Percentiles rank a stretch among this genome's conserved stretches.
Evolutionary conservation across 2,329 filamentous ascomycete genomes (phyloP).

Genomic region (Talaromyces sp.): DNA sequence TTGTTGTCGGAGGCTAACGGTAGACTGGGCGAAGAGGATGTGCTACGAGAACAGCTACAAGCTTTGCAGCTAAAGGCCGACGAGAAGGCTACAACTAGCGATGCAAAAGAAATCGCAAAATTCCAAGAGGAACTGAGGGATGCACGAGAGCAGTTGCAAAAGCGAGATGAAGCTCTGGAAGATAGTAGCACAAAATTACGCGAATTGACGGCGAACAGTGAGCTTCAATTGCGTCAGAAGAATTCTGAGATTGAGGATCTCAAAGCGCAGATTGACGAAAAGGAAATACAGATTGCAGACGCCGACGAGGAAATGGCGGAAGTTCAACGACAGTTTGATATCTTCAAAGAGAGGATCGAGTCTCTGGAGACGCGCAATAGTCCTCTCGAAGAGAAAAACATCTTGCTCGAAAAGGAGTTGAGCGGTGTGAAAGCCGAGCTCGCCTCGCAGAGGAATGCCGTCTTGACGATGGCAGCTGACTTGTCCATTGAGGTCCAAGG

Average conservation of each 20-base stretch:
- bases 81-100: constrained; percentile 22
- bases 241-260: constrained; percentile 37
- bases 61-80: constrained; percentile 28
- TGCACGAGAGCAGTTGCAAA: constrained; percentile 33
- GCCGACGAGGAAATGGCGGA: constrained; percentile 34
- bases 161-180: constrained; percentile 34
- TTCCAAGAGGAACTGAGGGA: constrained; percentile 33
- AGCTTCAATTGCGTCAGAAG: constrained; percentile 35
- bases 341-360: constrained; percentile 33
- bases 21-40: constrained; percentile 23
- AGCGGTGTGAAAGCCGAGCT: constrained; percentile 34
- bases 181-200: constrained; percentile 32
- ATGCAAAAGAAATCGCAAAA: constrained; percentile 32
- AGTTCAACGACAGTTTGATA: constrained; percentile 31
- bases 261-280: constrained; percentile 33
- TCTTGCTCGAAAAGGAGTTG: constrained; percentile 35
- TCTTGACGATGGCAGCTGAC: constrained; percentile 37
- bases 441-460: constrained; percentile 35
- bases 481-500: constrained; percentile 30
- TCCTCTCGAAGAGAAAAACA: constrained; percentile 38
- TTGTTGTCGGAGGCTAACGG: constrained; percentile 29
- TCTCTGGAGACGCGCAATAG: constrained; percentile 33
- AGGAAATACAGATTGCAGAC: constrained; percentile 34
- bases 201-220: constrained; percentile 32
- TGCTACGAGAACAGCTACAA: constrained; percentile 31